These are phyloP conservation scores for Lasiodiplodia sp. DNA, from an alignment of 2,329 filamentous ascomycete genomes.

Conservation along the genomic window DNA sequence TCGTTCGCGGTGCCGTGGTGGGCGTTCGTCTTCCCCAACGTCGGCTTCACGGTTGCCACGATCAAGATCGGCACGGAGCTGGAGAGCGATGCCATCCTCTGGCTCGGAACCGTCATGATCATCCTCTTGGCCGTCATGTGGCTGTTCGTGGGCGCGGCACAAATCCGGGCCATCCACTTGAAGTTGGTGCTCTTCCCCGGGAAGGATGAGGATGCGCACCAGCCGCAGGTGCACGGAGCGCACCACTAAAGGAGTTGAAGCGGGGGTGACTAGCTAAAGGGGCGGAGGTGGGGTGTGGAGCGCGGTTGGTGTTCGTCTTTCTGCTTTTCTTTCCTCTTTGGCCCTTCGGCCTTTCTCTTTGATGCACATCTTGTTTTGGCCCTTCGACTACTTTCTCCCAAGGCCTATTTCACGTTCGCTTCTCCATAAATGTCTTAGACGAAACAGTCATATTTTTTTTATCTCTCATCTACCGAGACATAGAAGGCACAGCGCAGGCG, in stretches of 20 bases:
- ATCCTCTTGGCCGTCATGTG: slow-evolving; percentile 61
- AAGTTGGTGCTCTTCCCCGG: slow-evolving; percentile 65
- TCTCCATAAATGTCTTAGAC: slow-evolving; percentile 1
- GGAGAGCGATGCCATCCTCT: slow-evolving; percentile 45
- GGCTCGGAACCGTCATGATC: slow-evolving; percentile 57
- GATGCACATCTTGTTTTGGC: background rate
- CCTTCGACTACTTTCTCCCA: background rate
- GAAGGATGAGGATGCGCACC: slow-evolving; percentile 27
- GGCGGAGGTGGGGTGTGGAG: background rate
- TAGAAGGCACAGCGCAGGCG: background rate
- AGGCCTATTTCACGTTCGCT: slow-evolving; percentile 9
- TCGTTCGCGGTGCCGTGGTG: slow-evolving; percentile 70
- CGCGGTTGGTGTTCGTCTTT: background rate
- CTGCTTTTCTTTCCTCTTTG: background rate
- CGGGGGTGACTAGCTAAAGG: background rate
- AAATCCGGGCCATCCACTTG: slow-evolving; percentile 59
- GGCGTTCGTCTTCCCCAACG: slow-evolving; percentile 60
- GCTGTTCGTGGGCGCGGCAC: slow-evolving; percentile 60
- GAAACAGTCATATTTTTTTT: background rate
- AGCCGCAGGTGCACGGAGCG: background rate
- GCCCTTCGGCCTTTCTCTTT: background rate
- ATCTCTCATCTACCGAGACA: background rate
- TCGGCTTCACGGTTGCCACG: slow-evolving; percentile 53
- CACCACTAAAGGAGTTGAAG: slow-evolving; percentile 3
- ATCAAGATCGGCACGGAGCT: slow-evolving; percentile 49